Base-by-base conservation (phyloP, 768 basidiomycete genomes). In the Steccherinum ochraceum region DNA sequence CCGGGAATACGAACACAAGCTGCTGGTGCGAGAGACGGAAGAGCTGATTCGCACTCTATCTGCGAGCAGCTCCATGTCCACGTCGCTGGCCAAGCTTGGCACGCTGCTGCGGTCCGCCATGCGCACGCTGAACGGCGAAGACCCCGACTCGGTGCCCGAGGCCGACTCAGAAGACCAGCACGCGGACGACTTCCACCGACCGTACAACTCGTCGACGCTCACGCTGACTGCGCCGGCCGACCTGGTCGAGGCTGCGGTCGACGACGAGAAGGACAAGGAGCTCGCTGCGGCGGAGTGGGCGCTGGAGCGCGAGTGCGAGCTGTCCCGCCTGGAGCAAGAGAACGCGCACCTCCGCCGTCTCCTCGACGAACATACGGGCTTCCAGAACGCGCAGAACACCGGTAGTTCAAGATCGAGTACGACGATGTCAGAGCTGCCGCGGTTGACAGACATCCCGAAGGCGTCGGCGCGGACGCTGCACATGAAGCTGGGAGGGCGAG, bases 271-370 rank as follows among this genome's bases (percentile, higher is more conserved):
- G n/a, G 67, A 69, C 19, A 60, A 48, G 5, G 54, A 60, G 40
- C 68, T 69, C 25, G 69, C 64, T 26, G 65, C 61, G 2, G 73
- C 78, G n/a, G 90, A 95, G 53, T 79, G 84, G 72, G 84, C 89
- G 1, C 66, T 99, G 55, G 90, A 93, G 60, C 75, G 94, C 53
- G 96, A 98, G 64, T 85, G 84, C 61, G 95, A 99, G 69, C 80
- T 99, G 2, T 79, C 83, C 25, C 76, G 93, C 46, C 71, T 99
- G 39, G 84, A 94, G 68, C 80, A 76, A 57, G 95, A 99, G 73
- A 98, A 99, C 63, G 77, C 80, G 48, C 78, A 88, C 56, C 69
- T 99, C 55, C 76, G 86, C 58, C 74, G 81, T 51, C 71, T 98
- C 72, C 65, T 91, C 5, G 39, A 18, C 42, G 55, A 56, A 40